Conservation (phyloP, 2,329 filamentous ascomycete species). For the Leptodontidium sp. region DNA sequence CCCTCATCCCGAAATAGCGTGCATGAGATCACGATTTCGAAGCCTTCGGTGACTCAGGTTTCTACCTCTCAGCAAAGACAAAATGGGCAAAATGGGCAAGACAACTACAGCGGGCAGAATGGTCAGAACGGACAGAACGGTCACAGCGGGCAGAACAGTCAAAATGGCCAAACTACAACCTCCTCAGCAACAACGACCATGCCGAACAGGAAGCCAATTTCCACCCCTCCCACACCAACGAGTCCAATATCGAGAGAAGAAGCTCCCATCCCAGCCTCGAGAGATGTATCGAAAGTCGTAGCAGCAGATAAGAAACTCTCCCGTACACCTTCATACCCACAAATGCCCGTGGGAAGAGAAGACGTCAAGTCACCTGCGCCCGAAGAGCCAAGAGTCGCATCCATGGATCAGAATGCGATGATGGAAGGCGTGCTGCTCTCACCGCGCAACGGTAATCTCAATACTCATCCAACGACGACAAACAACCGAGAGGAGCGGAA, state of each 20-base stretch:
- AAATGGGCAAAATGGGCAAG: background rate
- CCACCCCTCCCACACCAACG: conserved; percentile 3
- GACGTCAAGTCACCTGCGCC: conserved; percentile 27
- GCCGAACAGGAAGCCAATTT: conserved; percentile 9
- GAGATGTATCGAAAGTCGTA: conserved; percentile 4
- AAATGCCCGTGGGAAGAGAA: conserved; percentile 22
- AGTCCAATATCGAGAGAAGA: conserved; percentile 13
- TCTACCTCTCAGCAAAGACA: background rate
- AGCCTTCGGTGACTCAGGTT: background rate
- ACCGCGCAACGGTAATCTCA: background rate
- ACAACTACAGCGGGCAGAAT: background rate
- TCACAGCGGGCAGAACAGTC: background rate
- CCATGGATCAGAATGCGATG: conserved; percentile 25
- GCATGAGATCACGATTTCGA: conserved; percentile 13
- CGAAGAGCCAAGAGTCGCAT: conserved; percentile 14
- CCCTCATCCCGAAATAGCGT: conserved; percentile 8
- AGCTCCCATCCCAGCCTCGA: background rate
- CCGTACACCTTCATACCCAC: conserved; percentile 22
- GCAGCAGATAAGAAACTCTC: conserved; percentile 19
- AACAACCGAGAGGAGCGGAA: conserved; percentile 2
- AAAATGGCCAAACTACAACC: background rate
- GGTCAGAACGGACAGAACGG: background rate
- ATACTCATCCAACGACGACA: no score
- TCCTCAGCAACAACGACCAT: background rate
- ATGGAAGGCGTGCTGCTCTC: conserved; percentile 3